Base-by-base conservation (phyloP, 208 protist species). In the Balamuthia mandrillaris region DNA sequence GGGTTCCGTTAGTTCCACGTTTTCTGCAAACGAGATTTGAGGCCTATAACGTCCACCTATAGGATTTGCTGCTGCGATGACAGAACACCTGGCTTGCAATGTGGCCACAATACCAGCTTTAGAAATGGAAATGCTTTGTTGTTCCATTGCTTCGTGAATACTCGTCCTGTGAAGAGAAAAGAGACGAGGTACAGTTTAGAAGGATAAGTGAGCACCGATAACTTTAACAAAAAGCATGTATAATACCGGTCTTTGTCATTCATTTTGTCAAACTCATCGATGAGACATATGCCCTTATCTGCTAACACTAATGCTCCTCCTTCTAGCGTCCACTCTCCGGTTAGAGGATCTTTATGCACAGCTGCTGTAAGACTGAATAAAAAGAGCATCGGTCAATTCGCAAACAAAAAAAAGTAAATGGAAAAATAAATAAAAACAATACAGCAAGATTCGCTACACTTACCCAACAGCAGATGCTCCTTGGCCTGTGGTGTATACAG, bases 211-310 rank as follows among this genome's bases (percentile, higher is more conserved):
- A n/a, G n/a, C n/a, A n/a, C n/a, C n/a, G n/a, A n/a, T n/a, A n/a
- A n/a, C n/a, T n/a, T n/a, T n/a, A n/a, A n/a, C n/a, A n/a, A n/a
- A n/a, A n/a, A n/a, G n/a, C n/a, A n/a, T n/a, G n/a, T n/a, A n/a
- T n/a, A n/a, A n/a, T n/a, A 70, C 33, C 91, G 84, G 83, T 94
- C 92, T 56, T 93, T 77, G 79, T 99, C 98, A 51, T 94, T 98
- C 99, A 99, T 99, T 91, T 99, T 99, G 92, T 99, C 99, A 88
- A 99, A 99, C 93, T 99, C 98, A 90, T 99, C 98, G 86, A 99
- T 99, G 56, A 99, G 91, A 90, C 98, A 99, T 56, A 98, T 96
- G 51, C 98, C 98, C 18, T 94, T 92, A 90, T 99, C 98, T 16
- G 98, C 98, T 29, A 99, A 96, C 27, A 99, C 98, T 2, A 99